Base-by-base conservation (phyloP, 1,284 basidiomycete genomes). In the Cryptococcus maquisensis region DNA sequence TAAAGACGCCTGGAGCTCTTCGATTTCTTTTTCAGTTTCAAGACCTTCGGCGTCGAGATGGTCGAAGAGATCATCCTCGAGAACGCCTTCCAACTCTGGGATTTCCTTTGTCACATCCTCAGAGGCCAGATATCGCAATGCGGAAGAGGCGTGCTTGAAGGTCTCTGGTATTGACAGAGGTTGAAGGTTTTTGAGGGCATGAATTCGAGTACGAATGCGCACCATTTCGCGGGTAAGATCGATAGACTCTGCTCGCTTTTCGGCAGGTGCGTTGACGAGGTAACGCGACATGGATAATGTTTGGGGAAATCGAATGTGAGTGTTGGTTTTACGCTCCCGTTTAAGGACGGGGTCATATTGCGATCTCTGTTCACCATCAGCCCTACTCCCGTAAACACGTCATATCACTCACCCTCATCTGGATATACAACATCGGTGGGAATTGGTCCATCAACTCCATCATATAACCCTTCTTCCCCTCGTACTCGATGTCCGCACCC, bases 261-360 rank as follows among this genome's bases (percentile, higher is more conserved):
- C 78, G 0, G 82, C 79, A 66, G 90, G 82, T 2, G 84, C 84
- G 49, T 81, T 83, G 52, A 90, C 86, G 64, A 96, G 78, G 79
- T 95, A 99, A 4, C 96, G 86, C 72, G 97, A 94, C 83, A 98
- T 85, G 66, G 83, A 86, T 7, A 99, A 80, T 12, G 84, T 87
- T 72, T 95, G 88, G 5, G 81, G 85, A 69, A 96, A 95, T 64
- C 87, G 88, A 61, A 99, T 85, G 69, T 94, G 95, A 1, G 91
- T 92, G 70, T 98, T 95, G 10, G 89, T 93, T 75, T 99, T 99
- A 79, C 88, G 94, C 16, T 93, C 86, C 60, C 92, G 86, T 54
- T 60, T 57, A 12, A 65, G 68, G 2, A 57, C 53, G 10, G 59
- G 83, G 72, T 99, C 94, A 78, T 95, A 99, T 83, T 98, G 95